Conservation (phyloP, 2,329 filamentous ascomycete genomes). For the Hypoxylon sp. region DNA sequence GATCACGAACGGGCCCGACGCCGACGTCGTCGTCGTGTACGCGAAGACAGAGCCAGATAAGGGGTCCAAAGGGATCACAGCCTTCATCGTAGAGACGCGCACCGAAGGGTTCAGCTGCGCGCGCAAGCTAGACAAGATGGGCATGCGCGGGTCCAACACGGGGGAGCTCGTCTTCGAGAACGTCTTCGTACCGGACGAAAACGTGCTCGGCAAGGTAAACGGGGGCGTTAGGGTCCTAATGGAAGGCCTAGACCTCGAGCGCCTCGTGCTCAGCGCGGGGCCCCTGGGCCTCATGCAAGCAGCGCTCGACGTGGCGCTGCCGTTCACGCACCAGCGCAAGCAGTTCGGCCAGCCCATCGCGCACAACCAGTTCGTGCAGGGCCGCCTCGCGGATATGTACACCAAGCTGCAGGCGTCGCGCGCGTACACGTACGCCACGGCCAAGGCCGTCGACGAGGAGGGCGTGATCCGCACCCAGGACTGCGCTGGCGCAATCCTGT, state of each 20-base stretch:
- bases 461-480: slow-evolving; percentile 85
- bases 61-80: slow-evolving; percentile 91
- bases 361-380: slow-evolving; percentile 93
- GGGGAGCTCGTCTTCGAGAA: slow-evolving; percentile 92
- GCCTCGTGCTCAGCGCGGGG: slow-evolving; percentile 90
- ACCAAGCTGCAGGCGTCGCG: slow-evolving; percentile 87
- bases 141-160: slow-evolving; percentile 97
- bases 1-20: slow-evolving; percentile 98
- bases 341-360: slow-evolving; percentile 91
- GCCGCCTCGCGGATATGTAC: slow-evolving; percentile 96
- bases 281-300: slow-evolving; percentile 96
- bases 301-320: slow-evolving; percentile 84
- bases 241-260: slow-evolving; percentile 95
- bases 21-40: slow-evolving; percentile 94
- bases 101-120: slow-evolving; percentile 84
- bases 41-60: slow-evolving; percentile 89
- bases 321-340: slow-evolving; percentile 88
- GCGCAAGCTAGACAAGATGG: slow-evolving; percentile 95
- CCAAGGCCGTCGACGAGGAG: slow-evolving; percentile 81
- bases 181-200: slow-evolving; percentile 87
- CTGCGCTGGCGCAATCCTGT: slow-evolving; percentile 93
- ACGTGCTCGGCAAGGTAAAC: slow-evolving; percentile 84
- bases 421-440: slow-evolving; percentile 90
- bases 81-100: slow-evolving; percentile 85
- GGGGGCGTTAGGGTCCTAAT: slow-evolving; percentile 91